phyloP scores from a whole-genome alignment of 495 filamentous ascomycete species.

The Parathielavia hyrcaniae region DNA sequence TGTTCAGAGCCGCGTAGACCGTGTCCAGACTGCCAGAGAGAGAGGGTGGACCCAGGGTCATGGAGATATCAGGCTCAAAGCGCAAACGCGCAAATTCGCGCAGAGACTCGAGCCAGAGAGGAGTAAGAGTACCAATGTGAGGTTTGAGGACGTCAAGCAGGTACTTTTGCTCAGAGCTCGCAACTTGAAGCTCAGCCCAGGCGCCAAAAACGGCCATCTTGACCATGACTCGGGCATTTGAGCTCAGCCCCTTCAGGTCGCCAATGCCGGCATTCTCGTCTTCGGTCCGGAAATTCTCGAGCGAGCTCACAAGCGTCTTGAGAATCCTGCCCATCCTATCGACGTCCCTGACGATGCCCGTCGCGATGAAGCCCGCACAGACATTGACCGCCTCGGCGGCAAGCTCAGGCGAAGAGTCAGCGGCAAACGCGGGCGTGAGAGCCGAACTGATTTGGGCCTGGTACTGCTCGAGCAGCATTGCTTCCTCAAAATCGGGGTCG shows the following conservation, averaged over 20 bases:
- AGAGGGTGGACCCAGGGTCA: constrained; percentile 65
- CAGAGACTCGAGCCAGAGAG: constrained; percentile 87
- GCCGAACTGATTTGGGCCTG: constrained; percentile 97
- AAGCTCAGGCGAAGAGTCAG: constrained; percentile 90
- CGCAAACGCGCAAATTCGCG: constrained; percentile 88
- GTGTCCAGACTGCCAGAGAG: constrained; percentile 76
- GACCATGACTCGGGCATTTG: constrained; percentile 97
- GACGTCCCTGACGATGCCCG: constrained; percentile 93
- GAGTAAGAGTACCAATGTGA: constrained; percentile 79
- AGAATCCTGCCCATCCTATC: constrained; percentile 97
- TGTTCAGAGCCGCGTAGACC: constrained; percentile 88
- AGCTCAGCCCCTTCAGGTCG: constrained; percentile 85
- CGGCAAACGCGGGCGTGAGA: constrained; percentile 90
- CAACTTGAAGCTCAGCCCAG: constrained; percentile 97
- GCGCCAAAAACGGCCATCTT: constrained; percentile 95
- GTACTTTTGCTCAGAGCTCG: constrained; percentile 87
- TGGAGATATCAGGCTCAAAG: constrained; percentile 96
- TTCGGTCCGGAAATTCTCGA: constrained; percentile 87
- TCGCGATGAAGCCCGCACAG: constrained; percentile 94
- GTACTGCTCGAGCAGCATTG: constrained; percentile 91
- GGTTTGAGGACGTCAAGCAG: constrained; percentile 83
- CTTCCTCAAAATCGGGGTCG: constrained; percentile 94
- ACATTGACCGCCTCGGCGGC: constrained; percentile 95
- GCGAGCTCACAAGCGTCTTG: constrained; percentile 80
- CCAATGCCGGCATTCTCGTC: constrained; percentile 83